phyloP scores from a whole-genome alignment of 345 rosid species.

The Populus alba region DNA sequence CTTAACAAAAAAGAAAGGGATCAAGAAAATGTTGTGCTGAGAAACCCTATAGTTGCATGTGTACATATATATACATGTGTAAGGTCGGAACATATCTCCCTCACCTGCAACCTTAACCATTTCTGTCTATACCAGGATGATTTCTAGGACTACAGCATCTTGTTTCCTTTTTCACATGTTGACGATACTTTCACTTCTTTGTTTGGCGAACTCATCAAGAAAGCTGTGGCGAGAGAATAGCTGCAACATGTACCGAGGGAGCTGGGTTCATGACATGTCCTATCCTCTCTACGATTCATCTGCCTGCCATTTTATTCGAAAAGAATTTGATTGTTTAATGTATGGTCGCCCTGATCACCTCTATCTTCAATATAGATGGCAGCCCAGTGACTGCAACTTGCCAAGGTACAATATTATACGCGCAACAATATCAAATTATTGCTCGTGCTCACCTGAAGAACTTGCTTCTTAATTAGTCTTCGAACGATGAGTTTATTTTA shows the following conservation, averaged over 20 bases:
- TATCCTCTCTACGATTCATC: slow-evolving; percentile 72
- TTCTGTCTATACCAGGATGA: neutral
- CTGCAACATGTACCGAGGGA: slow-evolving; percentile 66
- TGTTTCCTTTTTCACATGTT: neutral
- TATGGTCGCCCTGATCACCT: slow-evolving; percentile 75
- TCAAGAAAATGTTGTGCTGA: too few relatives aligned
- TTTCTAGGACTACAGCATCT: neutral
- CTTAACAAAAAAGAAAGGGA: too few relatives aligned
- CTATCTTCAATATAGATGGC: slow-evolving; percentile 78
- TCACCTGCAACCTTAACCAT: too few relatives aligned
- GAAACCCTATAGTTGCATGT: too few relatives aligned
- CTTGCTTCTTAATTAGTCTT: too few relatives aligned
- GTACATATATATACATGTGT: too few relatives aligned
- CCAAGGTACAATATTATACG: slow-evolving; percentile 43
- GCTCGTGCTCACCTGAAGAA: too few relatives aligned
- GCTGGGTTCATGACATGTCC: slow-evolving; percentile 64
- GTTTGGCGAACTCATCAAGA: neutral
- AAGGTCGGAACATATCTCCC: too few relatives aligned
- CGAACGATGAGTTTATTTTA: too few relatives aligned
- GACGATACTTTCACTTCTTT: neutral
- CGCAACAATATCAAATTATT: too few relatives aligned
- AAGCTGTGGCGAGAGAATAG: neutral
- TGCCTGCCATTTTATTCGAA: slow-evolving; percentile 64
- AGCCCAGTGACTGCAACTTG: slow-evolving; percentile 58
- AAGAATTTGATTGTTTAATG: slow-evolving; percentile 75